Evolutionary conservation across 768 basidiomycete genomes (phyloP), one percentile per base, ranked within the genome.

Genomic region (Postia placenta): DNA sequence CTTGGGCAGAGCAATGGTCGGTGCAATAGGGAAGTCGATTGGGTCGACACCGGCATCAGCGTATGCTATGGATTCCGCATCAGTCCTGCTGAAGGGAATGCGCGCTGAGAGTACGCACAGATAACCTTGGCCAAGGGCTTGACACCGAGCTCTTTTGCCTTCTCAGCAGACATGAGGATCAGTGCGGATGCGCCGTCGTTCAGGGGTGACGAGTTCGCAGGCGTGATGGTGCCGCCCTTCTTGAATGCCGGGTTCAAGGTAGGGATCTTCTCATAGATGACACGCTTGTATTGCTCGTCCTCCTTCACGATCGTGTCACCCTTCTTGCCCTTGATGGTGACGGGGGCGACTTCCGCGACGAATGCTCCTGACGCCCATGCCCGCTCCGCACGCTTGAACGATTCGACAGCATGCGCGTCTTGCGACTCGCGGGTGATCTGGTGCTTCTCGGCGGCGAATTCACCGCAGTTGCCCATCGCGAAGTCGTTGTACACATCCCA

Each of bases 401-500:
- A 96, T 56, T 93, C 91, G 61, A 97, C 84, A 54, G 92, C 92
- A 69, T 92, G 93, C 17, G 78, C 74, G 66, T 99, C 96, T 66
- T 89, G 86, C 23, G 84, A 77, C 68, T 94, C 87, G 38, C 96
- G 87, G 46, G 82, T 75, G 68, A 99, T 94, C 33, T 71, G 69
- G 67, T 85, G 74, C 67, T 93, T 93, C 56, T 77, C 79, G 14
- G 93, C 91, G 24, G 88, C 81, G 58, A 74, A 64, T 70, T 99
- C 96, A 58, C 82, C 95, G 65, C 95, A 98, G 77, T 91, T 91
- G 49, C 96, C 96, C 96, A 99, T 99, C 25, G 92, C 85, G 63
- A 92, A 89, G 69, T 97, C 84, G 77, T 96, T 93, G 79, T 92
- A 96, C 45, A 91, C 92, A 68, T 99, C 96, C 82, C 85, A 89